Evolutionary conservation across 75 land plant genomes (phyloP), one percentile per base, ranked within the genome.

Genomic region (Cupressus sempervirens): DNA sequence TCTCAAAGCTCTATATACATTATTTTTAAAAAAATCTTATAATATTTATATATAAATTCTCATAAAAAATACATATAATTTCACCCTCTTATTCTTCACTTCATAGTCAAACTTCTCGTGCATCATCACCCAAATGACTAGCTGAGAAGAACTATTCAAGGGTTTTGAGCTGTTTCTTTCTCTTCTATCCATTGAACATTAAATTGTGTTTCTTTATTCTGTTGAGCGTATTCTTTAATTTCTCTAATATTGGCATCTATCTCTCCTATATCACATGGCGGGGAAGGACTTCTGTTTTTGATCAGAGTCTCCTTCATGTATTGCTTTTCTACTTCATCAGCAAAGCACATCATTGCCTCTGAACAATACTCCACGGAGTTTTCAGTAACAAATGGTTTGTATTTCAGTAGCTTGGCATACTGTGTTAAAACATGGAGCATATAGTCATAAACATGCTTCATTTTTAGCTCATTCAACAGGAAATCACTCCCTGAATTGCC

Each of bases 401-500:
- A 90, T 53, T 83, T 82, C 53, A 85, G 32, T n/a, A 90, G 87
- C 65, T 88, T 88, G 13, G 91, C 86, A 76, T 90, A 88, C 53
- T 86, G 83, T 18, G 36, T 81, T n/a, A 90, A 82, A 7, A 86
- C 50, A 83, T 90, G 89, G 38, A 90, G 72, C 91, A 90, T 90
- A 85, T 90, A 90, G 76, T 90, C 87, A 46, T 90, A 90, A 4
- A 90, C 91, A 41, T 50, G 53, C 53, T 50, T 50, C 53, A 50
- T 50, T 50, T 50, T 50, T 11, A 50, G 15, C 14, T 50, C 83
- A 36, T 85, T 74, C 54, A 53, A 14, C 52, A 88, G 41, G 68
- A 90, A 90, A 32, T 80, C 79, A 16, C 86, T 84, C 32, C 86
- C 91, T 34, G 65, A 58, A 36, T 53, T 89, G 36, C 91, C 91